A percentile compares a stretch with the other conserved stretches of the same genome.
Evolutionary conservation across 108 stramenopile genomes (phyloP).

Genomic region (Licmophora abbreviata): DNA sequence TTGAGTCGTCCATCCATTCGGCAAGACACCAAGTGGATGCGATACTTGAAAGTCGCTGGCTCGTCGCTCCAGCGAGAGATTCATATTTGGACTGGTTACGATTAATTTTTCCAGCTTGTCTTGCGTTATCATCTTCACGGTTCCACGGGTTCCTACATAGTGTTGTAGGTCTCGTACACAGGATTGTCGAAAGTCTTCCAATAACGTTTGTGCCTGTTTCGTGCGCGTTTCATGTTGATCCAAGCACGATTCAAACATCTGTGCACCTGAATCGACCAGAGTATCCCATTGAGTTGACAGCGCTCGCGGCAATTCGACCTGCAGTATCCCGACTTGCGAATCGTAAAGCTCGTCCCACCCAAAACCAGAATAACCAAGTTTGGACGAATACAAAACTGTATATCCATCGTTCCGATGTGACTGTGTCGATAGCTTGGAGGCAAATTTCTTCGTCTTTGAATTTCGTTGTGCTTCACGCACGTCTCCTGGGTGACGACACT

Average conservation of each 20-base stretch:
- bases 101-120: constrained; percentile 64
- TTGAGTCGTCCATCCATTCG: constrained; percentile 18
- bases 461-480: constrained; percentile 11
- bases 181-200: constrained; percentile 16
- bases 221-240: constrained; percentile 33
- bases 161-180: constrained; percentile 24
- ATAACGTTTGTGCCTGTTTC: constrained; percentile 20
- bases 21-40: constrained; percentile 43
- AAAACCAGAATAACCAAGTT: constrained; percentile 47
- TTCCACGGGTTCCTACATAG: constrained; percentile 3
- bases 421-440: constrained; percentile 24
- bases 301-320: constrained; percentile 7
- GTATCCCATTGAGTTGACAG: constrained; percentile 30
- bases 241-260: constrained; percentile 35
- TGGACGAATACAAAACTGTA: constrained; percentile 39
- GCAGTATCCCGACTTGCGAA: constrained; percentile 48
- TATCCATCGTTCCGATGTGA: constrained; percentile 51
- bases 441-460: constrained; percentile 4
- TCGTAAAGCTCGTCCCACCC: constrained; percentile 76
- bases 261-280: constrained; percentile 13
- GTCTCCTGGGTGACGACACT: constrained; percentile 64
- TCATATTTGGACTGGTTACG: constrained; percentile 9
- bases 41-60: constrained; percentile 41
- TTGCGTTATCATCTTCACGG: constrained; percentile 17
- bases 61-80: constrained; percentile 24